Evolutionary conservation across 2,329 filamentous ascomycete genomes (phyloP).

Genomic region (Tolypocladium album): DNA sequence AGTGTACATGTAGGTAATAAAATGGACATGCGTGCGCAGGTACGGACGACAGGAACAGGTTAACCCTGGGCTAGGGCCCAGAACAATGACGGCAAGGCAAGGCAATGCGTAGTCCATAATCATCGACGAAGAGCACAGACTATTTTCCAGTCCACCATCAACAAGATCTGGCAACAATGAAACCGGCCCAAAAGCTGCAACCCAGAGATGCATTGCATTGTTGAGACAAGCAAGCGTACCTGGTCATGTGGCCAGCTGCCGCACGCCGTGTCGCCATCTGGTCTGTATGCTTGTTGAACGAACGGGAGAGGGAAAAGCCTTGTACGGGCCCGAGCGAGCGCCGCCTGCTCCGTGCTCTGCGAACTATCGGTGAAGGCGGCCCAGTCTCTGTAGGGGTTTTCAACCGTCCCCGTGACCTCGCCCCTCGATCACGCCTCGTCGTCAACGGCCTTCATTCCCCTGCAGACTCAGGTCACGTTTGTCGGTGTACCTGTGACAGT

Average conservation of each 20-base stretch:
- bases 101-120: neutral
- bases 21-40: neutral
- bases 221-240: neutral
- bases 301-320: neutral
- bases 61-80: neutral
- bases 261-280: neutral
- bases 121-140: neutral
- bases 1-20: neutral
- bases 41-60: neutral
- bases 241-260: neutral
- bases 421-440: neutral
- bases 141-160: neutral
- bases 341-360: neutral
- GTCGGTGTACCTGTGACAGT: neutral
- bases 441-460: neutral
- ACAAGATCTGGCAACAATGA: neutral
- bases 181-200: neutral
- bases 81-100: neutral
- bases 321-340: neutral
- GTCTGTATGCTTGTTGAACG: neutral
- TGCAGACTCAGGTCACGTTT: neutral
- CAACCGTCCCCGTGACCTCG: neutral
- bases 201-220: neutral
- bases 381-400: neutral
- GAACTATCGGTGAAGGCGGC: neutral